These are phyloP conservation scores for Echites panduratus DNA, from an alignment of 257 asterid genomes.

Conservation along the genomic window DNA sequence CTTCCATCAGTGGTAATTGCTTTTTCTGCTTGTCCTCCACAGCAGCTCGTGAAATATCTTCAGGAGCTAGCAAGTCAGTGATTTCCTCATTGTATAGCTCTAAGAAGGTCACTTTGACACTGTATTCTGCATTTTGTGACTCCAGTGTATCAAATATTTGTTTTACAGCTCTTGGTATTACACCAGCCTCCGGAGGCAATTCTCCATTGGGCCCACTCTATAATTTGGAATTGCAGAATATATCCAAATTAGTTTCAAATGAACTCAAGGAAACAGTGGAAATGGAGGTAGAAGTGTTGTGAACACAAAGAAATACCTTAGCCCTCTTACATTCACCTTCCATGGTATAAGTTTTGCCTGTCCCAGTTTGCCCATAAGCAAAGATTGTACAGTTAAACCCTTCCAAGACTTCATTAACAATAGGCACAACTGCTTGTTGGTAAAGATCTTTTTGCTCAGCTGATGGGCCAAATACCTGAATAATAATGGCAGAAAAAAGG, in stretches of 20 bases:
- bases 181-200: constrained; percentile 82
- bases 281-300: background rate
- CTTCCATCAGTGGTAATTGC: constrained; percentile 82
- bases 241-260: constrained; percentile 6
- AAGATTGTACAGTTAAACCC: constrained; percentile 88
- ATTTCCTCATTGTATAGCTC: constrained; percentile 90
- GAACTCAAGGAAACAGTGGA: background rate
- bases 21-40: constrained; percentile 78
- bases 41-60: constrained; percentile 55
- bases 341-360: constrained; percentile 88
- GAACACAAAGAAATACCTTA: constrained; percentile 39
- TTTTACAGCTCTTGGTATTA: constrained; percentile 72
- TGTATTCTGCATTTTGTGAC: constrained; percentile 78
- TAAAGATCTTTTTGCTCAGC: constrained; percentile 76
- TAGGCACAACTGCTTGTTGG: constrained; percentile 76
- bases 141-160: constrained; percentile 82
- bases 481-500: background rate
- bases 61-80: constrained; percentile 78
- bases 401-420: constrained; percentile 77
- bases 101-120: constrained; percentile 80
- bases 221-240: background rate
- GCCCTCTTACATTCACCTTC: constrained; percentile 85
- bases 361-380: constrained; percentile 93
- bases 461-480: constrained; percentile 81
- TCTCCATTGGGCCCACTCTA: constrained; percentile 75